Base-by-base conservation (phyloP, 2,329 filamentous ascomycete species). In the Cordyceps javanica region DNA sequence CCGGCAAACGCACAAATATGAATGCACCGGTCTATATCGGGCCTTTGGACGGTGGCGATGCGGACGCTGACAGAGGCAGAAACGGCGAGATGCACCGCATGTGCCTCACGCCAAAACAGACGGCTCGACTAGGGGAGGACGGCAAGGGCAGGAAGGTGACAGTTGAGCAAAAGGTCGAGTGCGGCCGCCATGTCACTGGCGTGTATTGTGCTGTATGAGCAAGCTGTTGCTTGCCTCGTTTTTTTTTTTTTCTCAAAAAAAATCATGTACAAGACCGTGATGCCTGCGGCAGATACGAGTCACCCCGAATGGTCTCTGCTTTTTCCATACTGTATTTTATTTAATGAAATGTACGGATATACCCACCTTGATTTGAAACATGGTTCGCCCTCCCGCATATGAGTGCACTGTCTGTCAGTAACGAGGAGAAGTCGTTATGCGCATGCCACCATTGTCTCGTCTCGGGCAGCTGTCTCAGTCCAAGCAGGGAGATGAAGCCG, bases 141-240 rank as follows among this genome's bases (percentile, higher is more conserved):
- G 79, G 79, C 51, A 79, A 76, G 63, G 89, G 89, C 2, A 78
- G 88, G 66, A 89, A 80, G 68, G 87, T 88, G 16, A 87, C 80
- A 56, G 75, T 96, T 63, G 91, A 96, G 75, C 93, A 97, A 75
- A 86, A 86, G 64, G 86, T 96, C 11, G 90, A 94, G 70, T 97
- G 92, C 69, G 93, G 93, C 19, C 82, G 89, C 61, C 86, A 83
- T 62, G 86, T 92, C 13, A 93, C 89, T 58, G 90, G 86, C 16
- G 87, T 96, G 4, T 97, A 94, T 73, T 95, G 90, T 38, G 77
- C 77, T 6, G 74, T 79, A 36, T 84, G 67, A 68, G 23, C 30
- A 7, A 11, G 25, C 26, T 10, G n/a, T 26, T 11, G 25, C n/a
- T 48, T 48, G 26, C 7, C 19, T 13, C n/a, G n/a, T 19, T 55